Base-by-base conservation (phyloP, 1,284 basidiomycete genomes). In the Fomitopsis palustris region DNA sequence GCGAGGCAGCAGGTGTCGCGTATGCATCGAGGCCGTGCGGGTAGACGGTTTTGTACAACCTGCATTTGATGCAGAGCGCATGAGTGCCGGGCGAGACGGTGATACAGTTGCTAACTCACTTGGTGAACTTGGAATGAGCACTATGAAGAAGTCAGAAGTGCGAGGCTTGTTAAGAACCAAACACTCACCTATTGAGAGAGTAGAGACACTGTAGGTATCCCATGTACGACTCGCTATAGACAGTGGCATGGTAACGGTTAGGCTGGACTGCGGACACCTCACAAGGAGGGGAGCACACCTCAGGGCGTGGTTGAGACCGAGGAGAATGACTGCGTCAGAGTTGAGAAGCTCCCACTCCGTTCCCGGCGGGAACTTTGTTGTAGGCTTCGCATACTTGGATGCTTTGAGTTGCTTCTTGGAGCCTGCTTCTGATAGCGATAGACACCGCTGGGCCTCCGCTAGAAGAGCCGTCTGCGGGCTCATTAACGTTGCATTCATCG, bases 151-250 rank as follows among this genome's bases (percentile, higher is more conserved):
- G 27, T 53, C 47, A 63, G 33, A 38, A 16, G 3, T 37, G 35
- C 16, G 35, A 37, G 21, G 51, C 42, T 19, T 31, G 23, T 16
- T 29, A 43, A 21, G 53, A 49, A 39, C 53, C 12, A 25, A 53
- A 42, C 53, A 42, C 78, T 67, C 62, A 78, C 85, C 77, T 87
- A 65, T 88, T 87, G 47, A 88, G 70, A 2, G 85, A 75, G 65
- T 86, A 90, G 81, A 92, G 75, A 76, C 89, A 91, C 67, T 90
- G 88, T 5, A 90, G 65, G 70, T 92, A 92, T 35, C 89, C 90
- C 79, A 84, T 86, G 70, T 90, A 90, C 1, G 85, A 85, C 72
- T 91, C 88, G 61, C 87, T 90, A 63, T 57, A n/a, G 8, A 52
- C n/a, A 47, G 49, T 25, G 19, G 29, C 49, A 52, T 9, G 49